Conservation (phyloP, 345 rosid species). For the Eucalyptus cladocalyx region DNA sequence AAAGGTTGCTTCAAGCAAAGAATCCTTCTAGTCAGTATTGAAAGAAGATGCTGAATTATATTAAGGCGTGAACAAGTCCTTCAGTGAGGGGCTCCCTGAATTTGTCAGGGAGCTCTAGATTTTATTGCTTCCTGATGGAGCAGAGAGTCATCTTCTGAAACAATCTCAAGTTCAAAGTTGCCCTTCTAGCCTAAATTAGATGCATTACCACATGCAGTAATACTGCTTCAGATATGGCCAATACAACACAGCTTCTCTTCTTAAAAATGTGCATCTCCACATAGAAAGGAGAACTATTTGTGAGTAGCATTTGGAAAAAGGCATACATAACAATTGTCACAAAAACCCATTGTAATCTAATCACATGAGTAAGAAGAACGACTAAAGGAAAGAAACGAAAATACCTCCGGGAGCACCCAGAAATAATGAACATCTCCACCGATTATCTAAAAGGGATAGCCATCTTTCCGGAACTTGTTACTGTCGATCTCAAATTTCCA, state of each 20-base stretch:
- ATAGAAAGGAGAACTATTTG: background rate
- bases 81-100: background rate
- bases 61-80: background rate
- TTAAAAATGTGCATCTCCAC: background rate
- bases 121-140: background rate
- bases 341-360: background rate
- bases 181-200: background rate
- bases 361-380: background rate
- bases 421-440: no score
- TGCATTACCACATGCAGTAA: background rate
- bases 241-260: background rate
- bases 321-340: background rate
- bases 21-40: background rate
- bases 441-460: no score
- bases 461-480: no score
- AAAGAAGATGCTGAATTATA: background rate
- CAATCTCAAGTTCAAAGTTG: background rate
- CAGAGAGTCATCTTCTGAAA: background rate
- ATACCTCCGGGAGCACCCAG: conserved; percentile 52
- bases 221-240: background rate
- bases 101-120: background rate
- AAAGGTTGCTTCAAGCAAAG: no score
- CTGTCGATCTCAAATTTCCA: no score
- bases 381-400: background rate
- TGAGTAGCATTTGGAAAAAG: background rate